Evolutionary conservation across 1,139 yeast species (phyloP), one percentile per base, ranked within the genome.

Genomic region (Debaryomyces nepalensis): DNA sequence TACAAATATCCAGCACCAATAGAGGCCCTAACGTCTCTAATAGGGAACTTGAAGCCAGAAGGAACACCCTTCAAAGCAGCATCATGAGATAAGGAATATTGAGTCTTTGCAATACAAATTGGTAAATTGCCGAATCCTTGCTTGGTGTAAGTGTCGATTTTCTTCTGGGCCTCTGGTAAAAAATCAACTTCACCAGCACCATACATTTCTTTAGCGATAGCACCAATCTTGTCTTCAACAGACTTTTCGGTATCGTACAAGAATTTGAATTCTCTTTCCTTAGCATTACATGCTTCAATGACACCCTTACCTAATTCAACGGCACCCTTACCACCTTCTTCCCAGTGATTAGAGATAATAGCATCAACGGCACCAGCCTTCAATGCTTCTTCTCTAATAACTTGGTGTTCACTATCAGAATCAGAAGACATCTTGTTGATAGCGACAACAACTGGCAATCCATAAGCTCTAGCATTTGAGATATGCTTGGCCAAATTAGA

Each of bases 321-420:
- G 8, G 99, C 98, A 58, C 99, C 99, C 52, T 74, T 72, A 55
- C 99, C 99, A 72, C 99, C 99, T 71, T 88, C 88, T 68, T 87
- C 97, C 98, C 98, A 93, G 70, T 93, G 99, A 77, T 88, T 88
- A 32, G 97, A 86, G 30, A 88, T 91, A 58, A 93, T 86, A 22
- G 98, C 98, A 61, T 88, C 97, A 47, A 73, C 71, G 32, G 99
- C 99, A 59, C 99, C 99, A n/a, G 96, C 96, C 64, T 81, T 82
- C 55, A 90, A 61, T 10, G 98, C 83, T 55, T 84, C 95, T 63
- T 86, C 84, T 57, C 81, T 86, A 58, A 93, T 90, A 37, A 87
- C 82, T 50, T 82, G 87, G 61, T 87, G 93, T 70, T 93, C 99
- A 43, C 77, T 81, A 44, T 76, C 86, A 45, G 95, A 73, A 66